A percentile compares a stretch with the other conserved stretches of the same genome.
Conservation (phyloP, 768 basidiomycete species). For the Chalciporus sphaerocephalus region DNA sequence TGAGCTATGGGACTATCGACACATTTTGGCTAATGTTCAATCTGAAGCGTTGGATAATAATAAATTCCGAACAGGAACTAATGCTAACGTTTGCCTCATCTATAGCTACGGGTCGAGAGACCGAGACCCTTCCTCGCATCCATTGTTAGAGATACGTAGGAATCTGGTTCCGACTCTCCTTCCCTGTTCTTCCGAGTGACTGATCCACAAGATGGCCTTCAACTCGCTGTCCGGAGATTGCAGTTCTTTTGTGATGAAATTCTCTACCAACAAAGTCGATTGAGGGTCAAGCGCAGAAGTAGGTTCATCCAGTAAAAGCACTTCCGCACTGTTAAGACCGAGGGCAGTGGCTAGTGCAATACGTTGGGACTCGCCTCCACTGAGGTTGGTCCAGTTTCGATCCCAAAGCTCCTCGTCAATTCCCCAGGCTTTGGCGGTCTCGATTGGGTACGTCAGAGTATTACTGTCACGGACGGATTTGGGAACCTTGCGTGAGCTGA, state of each 20-base stretch:
- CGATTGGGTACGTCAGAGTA: conserved; percentile 39
- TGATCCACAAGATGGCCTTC: conserved; percentile 83
- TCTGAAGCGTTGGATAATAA: no score
- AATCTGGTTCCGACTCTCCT: conserved; percentile 69
- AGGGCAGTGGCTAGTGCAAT: conserved; percentile 75
- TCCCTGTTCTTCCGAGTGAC: conserved; percentile 80
- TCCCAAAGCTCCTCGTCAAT: conserved; percentile 69
- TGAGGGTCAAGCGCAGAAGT: conserved; percentile 82
- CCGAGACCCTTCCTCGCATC: conserved; percentile 39
- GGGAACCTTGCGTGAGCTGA: conserved; percentile 40
- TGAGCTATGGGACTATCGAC: conserved; percentile 50
- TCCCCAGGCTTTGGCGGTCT: conserved; percentile 62
- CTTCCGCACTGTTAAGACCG: conserved; percentile 69
- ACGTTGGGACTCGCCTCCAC: conserved; percentile 84
- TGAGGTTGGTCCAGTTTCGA: conserved; percentile 72
- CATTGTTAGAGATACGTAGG: conserved; percentile 43
- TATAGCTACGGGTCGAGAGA: conserved; percentile 25
- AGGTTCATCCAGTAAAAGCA: conserved; percentile 81
- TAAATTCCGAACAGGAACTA: background rate
- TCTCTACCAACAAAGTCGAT: conserved; percentile 63
- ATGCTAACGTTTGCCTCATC: background rate
- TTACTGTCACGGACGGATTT: conserved; percentile 21
- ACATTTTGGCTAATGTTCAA: fast-evolving
- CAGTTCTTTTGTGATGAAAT: conserved; percentile 50
- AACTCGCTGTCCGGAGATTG: conserved; percentile 44